Evolutionary conservation across 805 yeast species (phyloP).

Genomic region (Jamesozyma rosinii): DNA sequence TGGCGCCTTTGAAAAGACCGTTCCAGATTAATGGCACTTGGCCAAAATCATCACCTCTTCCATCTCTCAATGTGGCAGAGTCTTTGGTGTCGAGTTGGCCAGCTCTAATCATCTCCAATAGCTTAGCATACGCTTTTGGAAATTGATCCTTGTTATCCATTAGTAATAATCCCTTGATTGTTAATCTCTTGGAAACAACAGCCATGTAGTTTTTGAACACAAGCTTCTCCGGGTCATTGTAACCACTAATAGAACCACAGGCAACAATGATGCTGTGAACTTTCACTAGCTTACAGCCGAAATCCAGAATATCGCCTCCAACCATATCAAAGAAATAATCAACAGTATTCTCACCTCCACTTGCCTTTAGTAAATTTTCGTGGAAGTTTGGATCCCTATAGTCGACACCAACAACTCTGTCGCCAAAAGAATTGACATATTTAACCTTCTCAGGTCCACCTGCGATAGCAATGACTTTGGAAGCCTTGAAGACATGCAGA

Average conservation of each 20-base stretch:
- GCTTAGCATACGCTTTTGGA: conserved; percentile 31
- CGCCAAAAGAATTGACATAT: conserved; percentile 46
- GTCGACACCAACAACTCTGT: conserved; percentile 43
- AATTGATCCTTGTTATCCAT: conserved; percentile 35
- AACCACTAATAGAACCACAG: conserved; percentile 58
- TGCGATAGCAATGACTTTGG: conserved; percentile 51
- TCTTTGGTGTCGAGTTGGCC: conserved; percentile 36
- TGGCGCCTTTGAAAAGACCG: conserved; percentile 37
- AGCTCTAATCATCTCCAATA: conserved; percentile 31
- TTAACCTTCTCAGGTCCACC: conserved; percentile 49
- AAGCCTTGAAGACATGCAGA: conserved; percentile 41
- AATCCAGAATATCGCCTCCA: conserved; percentile 50
- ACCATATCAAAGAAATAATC: conserved; percentile 55
- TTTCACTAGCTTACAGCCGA: conserved; percentile 32
- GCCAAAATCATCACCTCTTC: conserved; percentile 34
- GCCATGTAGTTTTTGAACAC: conserved; percentile 35
- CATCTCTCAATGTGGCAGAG: conserved; percentile 35
- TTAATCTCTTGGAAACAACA: conserved; percentile 43
- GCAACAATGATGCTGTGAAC: conserved; percentile 40
- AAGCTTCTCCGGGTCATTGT: conserved; percentile 36
- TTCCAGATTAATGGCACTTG: conserved; percentile 42
- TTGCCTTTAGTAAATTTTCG: conserved; percentile 30
- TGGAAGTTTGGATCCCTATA: conserved; percentile 39
- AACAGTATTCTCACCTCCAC: conserved; percentile 40
- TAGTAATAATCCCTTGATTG: conserved; percentile 45